Evolutionary conservation across 805 yeast genomes (phyloP).

Genomic region (Teunomyces pallodes): DNA sequence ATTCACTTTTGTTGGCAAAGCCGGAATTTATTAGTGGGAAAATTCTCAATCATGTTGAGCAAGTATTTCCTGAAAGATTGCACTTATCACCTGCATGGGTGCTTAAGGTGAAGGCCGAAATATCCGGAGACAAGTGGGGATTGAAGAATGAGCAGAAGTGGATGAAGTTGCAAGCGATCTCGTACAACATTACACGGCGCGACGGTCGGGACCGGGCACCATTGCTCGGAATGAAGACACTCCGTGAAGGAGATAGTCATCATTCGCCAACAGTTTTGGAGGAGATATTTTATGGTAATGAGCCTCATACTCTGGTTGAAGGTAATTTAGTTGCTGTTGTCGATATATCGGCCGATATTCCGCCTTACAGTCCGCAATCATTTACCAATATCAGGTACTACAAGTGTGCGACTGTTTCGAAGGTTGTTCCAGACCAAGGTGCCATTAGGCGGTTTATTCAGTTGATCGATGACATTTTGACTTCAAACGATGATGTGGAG

Average conservation of each 20-base stretch:
- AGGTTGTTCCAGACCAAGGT: constrained; percentile 64
- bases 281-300: constrained; percentile 36
- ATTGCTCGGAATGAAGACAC: constrained; percentile 70
- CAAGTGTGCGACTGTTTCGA: constrained; percentile 76
- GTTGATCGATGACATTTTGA: constrained; percentile 48
- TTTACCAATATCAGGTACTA: constrained; percentile 55
- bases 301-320: constrained; percentile 13
- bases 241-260: constrained; percentile 57
- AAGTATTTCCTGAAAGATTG: constrained; percentile 43
- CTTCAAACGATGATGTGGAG: constrained; percentile 15
- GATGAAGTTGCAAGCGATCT: constrained; percentile 54
- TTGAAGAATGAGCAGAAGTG: constrained; percentile 73
- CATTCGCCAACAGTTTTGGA: constrained; percentile 64
- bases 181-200: constrained; percentile 37
- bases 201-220: constrained; percentile 39
- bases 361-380: constrained; percentile 65
- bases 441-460: constrained; percentile 57
- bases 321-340: constrained; percentile 54
- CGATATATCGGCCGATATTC: constrained; percentile 68
- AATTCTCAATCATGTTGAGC: constrained; percentile 55
- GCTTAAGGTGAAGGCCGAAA: constrained; percentile 56
- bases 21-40: constrained; percentile 65
- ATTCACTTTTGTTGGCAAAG: constrained; percentile 58
- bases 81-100: constrained; percentile 73
- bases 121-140: constrained; percentile 75